phyloP scores from a whole-genome alignment of 345 rosid genomes.

The Eucalyptus paniculata region DNA sequence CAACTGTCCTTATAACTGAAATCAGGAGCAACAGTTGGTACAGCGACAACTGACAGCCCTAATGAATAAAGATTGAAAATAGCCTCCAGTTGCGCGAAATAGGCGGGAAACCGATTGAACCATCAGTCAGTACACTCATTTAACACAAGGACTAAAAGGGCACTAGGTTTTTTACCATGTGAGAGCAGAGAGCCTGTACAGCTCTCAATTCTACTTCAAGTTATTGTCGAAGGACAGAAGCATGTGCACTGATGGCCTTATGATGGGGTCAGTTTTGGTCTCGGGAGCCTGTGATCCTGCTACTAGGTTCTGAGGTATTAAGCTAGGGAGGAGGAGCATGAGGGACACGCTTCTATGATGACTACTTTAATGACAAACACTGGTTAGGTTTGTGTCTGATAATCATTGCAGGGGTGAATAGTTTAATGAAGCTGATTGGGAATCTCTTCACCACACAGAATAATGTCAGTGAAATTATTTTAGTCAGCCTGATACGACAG shows the following conservation, averaged over 20 bases:
- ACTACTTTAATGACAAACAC: not conserved
- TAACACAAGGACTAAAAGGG: not conserved
- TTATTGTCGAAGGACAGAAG: not conserved
- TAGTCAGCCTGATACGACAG: not conserved
- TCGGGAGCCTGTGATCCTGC: not conserved
- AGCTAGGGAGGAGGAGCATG: not conserved
- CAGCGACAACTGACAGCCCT: not conserved
- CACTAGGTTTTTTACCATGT: not conserved
- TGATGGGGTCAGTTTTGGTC: not conserved
- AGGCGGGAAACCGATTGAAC: not conserved
- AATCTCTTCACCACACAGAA: not conserved
- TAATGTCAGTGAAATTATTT: not conserved
- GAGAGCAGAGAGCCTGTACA: not conserved
- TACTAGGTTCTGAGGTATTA: not conserved
- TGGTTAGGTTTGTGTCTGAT: not conserved
- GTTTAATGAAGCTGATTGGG: not conserved
- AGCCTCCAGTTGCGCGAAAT: not conserved
- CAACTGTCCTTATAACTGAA: not conserved
- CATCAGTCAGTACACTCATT: not conserved
- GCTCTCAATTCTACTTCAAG: not conserved
- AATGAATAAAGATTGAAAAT: not conserved
- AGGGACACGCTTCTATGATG: not conserved
- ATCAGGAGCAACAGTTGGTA: not conserved
- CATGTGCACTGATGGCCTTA: not conserved
- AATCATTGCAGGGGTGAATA: not conserved